Percentiles rank a stretch among this genome's conserved stretches.
Conservation (phyloP, 2,329 filamentous ascomycete species). For the Pseudocercospora eumusae region DNA sequence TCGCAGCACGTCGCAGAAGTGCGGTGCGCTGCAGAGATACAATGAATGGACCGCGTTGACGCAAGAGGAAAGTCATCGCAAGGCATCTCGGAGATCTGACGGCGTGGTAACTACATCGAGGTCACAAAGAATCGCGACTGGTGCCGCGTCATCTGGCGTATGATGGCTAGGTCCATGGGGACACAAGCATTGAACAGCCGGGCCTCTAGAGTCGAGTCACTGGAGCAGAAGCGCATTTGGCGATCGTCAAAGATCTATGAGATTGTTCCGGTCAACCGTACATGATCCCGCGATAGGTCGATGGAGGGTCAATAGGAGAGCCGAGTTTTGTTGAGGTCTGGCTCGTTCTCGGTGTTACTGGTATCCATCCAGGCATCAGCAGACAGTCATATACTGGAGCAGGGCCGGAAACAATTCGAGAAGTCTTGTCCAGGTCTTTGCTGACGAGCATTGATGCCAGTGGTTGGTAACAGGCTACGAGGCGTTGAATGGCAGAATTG, state of each 20-base stretch:
- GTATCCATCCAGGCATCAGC: neutral
- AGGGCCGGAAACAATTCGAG: neutral
- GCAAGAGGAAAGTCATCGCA: neutral
- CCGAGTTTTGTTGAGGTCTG: neutral
- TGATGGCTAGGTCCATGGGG: neutral
- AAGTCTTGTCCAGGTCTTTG: neutral
- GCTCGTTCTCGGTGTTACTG: neutral
- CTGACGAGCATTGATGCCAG: neutral
- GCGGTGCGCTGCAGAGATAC: too few relatives aligned
- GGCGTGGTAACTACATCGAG: neutral
- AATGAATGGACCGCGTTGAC: neutral
- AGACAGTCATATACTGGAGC: conserved; percentile 2
- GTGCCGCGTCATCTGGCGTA: neutral
- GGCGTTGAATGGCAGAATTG: neutral
- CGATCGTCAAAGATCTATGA: neutral
- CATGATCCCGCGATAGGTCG: neutral
- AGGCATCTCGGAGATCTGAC: neutral
- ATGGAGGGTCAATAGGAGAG: neutral
- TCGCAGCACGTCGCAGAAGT: too few relatives aligned
- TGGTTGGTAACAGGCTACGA: neutral
- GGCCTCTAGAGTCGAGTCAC: neutral
- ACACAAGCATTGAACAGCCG: neutral
- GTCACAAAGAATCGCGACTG: neutral
- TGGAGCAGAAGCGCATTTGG: neutral
- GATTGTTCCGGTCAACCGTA: neutral